Evolutionary conservation across 345 rosid genomes (phyloP).

Genomic region (Trapa incisa): DNA sequence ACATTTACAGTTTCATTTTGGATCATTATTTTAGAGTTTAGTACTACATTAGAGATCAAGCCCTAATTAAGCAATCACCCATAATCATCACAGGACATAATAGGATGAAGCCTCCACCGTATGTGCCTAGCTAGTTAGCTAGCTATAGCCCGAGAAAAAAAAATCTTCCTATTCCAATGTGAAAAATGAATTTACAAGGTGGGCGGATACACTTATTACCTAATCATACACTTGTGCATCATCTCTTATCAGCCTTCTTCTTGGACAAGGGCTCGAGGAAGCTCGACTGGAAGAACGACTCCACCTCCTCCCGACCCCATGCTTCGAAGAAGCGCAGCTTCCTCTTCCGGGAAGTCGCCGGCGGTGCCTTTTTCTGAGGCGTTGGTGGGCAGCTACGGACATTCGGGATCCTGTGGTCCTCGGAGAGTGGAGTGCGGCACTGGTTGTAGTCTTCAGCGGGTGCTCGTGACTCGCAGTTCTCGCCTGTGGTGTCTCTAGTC

Average conservation of each 20-base stretch:
- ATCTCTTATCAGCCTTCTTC: conserved; percentile 16
- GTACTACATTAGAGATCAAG: no score
- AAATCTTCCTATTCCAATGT: no score
- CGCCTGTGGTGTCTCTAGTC: not conserved
- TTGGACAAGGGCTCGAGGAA: conserved; percentile 7
- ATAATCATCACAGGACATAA: no score
- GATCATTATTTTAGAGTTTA: no score
- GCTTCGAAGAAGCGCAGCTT: conserved; percentile 34
- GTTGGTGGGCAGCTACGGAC: conserved; percentile 43
- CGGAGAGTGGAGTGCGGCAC: conserved; percentile 40
- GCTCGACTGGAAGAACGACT: conserved; percentile 31
- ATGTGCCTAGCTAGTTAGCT: no score
- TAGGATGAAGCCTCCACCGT: no score
- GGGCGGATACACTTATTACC: no score
- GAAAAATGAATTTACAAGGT: no score
- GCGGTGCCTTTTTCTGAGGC: conserved; percentile 25
- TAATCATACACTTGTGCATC: conserved; percentile 34
- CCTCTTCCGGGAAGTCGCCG: conserved; percentile 10
- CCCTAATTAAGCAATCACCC: no score
- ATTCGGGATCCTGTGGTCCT: conserved; percentile 33
- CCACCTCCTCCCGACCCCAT: conserved; percentile 31
- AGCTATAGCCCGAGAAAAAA: no score
- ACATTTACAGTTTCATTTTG: no score
- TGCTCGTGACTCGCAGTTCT: not conserved
- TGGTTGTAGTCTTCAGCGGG: conserved; percentile 1